Evolutionary conservation across 768 basidiomycete genomes (phyloP), one percentile per base, ranked within the genome.

Genomic region (Rhodotorula diobovata): DNA sequence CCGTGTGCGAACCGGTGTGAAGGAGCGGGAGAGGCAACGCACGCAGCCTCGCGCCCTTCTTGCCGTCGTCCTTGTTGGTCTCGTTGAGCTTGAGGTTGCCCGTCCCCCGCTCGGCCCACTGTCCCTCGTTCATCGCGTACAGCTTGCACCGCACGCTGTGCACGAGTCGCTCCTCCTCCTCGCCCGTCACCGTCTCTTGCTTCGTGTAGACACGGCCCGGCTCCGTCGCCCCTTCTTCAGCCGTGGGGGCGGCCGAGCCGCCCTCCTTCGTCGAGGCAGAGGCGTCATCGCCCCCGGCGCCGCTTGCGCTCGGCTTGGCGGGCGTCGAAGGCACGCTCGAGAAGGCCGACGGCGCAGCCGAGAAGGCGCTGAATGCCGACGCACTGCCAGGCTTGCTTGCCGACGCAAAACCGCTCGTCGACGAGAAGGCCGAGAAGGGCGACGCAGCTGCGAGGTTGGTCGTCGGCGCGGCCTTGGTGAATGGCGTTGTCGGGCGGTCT

Each of bases 91-190:
- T 72, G 41, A 77, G 35, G 43, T 61, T 61, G 8, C 76, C 76
- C 45, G 58, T 72, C 18, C 76, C 76, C 35, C 73, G 51, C 73
- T 77, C 76, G 43, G 53, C 66, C 71, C 73, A 77, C 9, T 63
- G 45, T 7, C 71, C 76, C 10, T 70, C 73, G 23, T 59, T 45
- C 71, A 77, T 74, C 16, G 59, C 71, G 39, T 51, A 77, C 66
- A 77, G 53, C 64, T 75, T 77, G 53, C 59, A 58, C 57, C 71
- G 34, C 2, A 72, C 67, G 25, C 54, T 60, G 61, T 73, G 73
- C 54, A 77, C 48, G 6, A 43, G 45, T 55, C 75, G 53, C 41
- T 77, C 76, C 28, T 45, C 61, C 63, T 77, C 76, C 48, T 77
- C 76, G 25, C 76, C 76, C 45, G 76, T 77, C 20, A 68, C 51